Base-by-base conservation (phyloP, 345 rosid species). In the Eucalyptus brandiana region DNA sequence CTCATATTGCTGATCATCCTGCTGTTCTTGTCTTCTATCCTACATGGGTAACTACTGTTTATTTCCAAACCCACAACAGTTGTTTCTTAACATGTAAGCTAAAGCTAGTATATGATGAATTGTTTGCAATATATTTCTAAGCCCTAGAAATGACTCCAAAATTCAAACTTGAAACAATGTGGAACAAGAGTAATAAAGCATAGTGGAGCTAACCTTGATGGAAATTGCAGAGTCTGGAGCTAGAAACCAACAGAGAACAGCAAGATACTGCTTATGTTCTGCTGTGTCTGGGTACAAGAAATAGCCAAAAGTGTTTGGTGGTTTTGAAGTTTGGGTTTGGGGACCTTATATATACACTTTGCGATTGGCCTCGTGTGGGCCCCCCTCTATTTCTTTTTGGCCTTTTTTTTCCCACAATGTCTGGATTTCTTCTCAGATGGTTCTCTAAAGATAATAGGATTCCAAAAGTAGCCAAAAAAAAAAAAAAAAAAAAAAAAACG, bases 261-360 rank as follows among this genome's bases (percentile, higher is more conserved):
- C 26, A 58, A 7, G 67, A 47, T 17, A 12, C 28, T 19, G 28
- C 32, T 72, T 49, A 58, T 13, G 24, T 28, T 58, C 32, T 58
- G 60, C 30, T 86, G 48, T 62, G 48, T 89, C 24, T 12, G 60
- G 12, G 32, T 45, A 54, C 42, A 47, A 56, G 80, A 34, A 49
- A 85, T 21, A 54, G 80, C 28, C 51, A 26, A 89, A 86, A 90
- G 89, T 50, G 80, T 85, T 40, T 87, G 91, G 91, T 90, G 93
- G 91, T 87, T 88, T 90, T 87, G 88, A 87, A 86, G 90, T 50
- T 88, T 76, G 92, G 87, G 89, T 44, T 67, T 45, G 91, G 76
- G 86, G 90, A 87, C 87, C 90, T 89, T 94, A 91, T 93, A 92
- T 94, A 95, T 89, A 76, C 91, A 92, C 69, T 86, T 67, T 80